Evolutionary conservation across 2,329 filamentous ascomycete genomes (phyloP).

Genomic region (Ustilaginoidea virens): DNA sequence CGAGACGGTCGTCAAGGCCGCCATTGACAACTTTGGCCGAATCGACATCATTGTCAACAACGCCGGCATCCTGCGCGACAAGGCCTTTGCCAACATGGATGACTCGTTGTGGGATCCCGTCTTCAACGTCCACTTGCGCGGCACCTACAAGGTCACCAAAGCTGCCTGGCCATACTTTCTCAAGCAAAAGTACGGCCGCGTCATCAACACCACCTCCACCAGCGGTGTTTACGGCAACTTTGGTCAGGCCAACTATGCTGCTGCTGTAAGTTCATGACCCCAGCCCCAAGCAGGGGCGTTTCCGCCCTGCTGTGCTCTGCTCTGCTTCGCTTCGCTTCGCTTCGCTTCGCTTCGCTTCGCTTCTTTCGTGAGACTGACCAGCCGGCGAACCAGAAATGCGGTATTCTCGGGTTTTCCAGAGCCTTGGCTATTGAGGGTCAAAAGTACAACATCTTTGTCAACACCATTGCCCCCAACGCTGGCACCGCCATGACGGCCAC

Average conservation of each 20-base stretch:
- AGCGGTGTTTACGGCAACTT: conserved; percentile 99
- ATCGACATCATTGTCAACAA: conserved; percentile 97
- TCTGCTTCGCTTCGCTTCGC: no score
- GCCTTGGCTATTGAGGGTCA: conserved; percentile 82
- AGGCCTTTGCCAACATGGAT: conserved; percentile 96
- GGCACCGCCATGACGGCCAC: conserved; percentile 90
- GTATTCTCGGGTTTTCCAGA: conserved; percentile 89
- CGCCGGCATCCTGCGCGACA: conserved; percentile 92
- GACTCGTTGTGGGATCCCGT: conserved; percentile 88
- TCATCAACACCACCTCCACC: conserved; percentile 93
- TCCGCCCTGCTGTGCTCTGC: no score
- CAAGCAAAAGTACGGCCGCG: conserved; percentile 95
- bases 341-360: no score
- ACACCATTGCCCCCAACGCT: conserved; percentile 95
- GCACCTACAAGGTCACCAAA: conserved; percentile 94
- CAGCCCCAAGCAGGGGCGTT: no score
- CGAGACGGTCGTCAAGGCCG: conserved; percentile 77
- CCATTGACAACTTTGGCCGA: conserved; percentile 85
- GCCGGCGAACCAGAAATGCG: conserved; percentile 49
- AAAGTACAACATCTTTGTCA: conserved; percentile 97
- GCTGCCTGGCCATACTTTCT: conserved; percentile 95
- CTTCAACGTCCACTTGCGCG: conserved; percentile 79
- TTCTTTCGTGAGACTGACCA: not conserved
- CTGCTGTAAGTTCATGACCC: conserved; percentile 62
- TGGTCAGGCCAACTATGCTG: conserved; percentile 93